Evolutionary conservation across 305 asterid species (phyloP).

Genomic region (Solanum hybrid): DNA sequence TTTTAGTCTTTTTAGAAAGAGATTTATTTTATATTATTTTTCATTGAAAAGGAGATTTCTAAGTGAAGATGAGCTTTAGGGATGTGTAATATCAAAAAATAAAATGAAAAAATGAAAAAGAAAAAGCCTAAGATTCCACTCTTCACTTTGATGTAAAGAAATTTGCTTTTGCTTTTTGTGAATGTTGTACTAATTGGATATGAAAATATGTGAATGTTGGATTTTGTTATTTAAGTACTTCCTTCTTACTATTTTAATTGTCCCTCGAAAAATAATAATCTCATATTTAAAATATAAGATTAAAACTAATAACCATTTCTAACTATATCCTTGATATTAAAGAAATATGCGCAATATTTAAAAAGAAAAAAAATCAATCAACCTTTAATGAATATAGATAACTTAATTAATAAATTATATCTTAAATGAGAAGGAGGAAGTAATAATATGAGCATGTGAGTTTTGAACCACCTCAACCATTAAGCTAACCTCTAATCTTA

Average conservation of each 20-base stretch:
- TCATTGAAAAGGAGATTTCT: not conserved
- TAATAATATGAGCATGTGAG: not conserved
- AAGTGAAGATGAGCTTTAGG: not conserved
- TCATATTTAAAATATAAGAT: not conserved
- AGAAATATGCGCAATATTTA: too few species aligned
- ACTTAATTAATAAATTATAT: too few species aligned
- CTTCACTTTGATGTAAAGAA: slow-evolving; percentile 15
- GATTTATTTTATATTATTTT: not conserved
- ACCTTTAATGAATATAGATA: too few species aligned
- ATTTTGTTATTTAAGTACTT: not conserved
- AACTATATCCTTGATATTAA: not conserved
- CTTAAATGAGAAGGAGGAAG: too few species aligned
- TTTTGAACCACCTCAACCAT: not conserved
- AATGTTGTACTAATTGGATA: not conserved
- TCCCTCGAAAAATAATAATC: not conserved
- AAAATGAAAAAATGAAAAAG: not conserved
- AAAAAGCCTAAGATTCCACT: slow-evolving; percentile 13
- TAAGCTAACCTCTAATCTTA: not conserved
- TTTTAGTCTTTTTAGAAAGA: not conserved
- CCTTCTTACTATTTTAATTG: not conserved
- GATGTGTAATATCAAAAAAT: not conserved
- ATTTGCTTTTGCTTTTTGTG: not conserved
- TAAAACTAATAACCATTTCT: not conserved
- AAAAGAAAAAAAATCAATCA: too few species aligned
- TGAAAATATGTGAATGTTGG: not conserved